phyloP scores from a whole-genome alignment of 257 asterid genomes.

The Rehmannia glutinosa region DNA sequence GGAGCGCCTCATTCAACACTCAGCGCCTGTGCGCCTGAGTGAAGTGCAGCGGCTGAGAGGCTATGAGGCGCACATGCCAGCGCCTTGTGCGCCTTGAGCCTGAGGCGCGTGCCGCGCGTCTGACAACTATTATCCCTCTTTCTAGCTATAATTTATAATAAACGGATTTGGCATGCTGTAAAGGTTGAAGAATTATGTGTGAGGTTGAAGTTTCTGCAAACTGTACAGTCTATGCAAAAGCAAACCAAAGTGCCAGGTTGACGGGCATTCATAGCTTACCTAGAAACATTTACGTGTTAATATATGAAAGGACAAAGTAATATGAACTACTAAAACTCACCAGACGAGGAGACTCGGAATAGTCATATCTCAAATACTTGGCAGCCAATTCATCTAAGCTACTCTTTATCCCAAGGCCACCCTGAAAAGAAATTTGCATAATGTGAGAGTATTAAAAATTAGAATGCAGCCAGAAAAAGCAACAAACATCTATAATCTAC shows the following conservation, averaged over 20 bases:
- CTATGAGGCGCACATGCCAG: no score
- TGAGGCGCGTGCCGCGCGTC: no score
- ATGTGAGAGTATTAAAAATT: conserved; percentile 4
- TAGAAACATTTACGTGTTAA: not conserved
- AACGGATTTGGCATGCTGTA: not conserved
- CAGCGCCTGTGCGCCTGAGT: no score
- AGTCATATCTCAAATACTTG: conserved; percentile 65
- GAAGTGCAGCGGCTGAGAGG: no score
- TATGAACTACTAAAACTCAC: conserved; percentile 39
- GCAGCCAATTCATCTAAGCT: conserved; percentile 93
- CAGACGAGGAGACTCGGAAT: conserved; percentile 83
- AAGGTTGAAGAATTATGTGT: not conserved
- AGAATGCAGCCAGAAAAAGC: conserved; percentile 15
- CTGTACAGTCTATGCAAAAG: not conserved
- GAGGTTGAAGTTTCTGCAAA: not conserved
- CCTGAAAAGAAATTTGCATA: conserved; percentile 38
- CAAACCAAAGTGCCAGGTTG: not conserved
- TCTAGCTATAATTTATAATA: not conserved
- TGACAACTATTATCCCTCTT: not conserved
- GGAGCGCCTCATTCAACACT: no score
- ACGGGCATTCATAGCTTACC: not conserved
- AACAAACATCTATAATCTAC: conserved; percentile 24
- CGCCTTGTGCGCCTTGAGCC: no score
- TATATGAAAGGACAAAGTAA: not conserved
- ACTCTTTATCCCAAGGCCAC: conserved; percentile 79